Percentiles rank a stretch among this genome's conserved stretches.
These are phyloP conservation scores for Fusarium haematococcum DNA, from an alignment of 2,329 filamentous ascomycete genomes.

Conservation along the genomic window DNA sequence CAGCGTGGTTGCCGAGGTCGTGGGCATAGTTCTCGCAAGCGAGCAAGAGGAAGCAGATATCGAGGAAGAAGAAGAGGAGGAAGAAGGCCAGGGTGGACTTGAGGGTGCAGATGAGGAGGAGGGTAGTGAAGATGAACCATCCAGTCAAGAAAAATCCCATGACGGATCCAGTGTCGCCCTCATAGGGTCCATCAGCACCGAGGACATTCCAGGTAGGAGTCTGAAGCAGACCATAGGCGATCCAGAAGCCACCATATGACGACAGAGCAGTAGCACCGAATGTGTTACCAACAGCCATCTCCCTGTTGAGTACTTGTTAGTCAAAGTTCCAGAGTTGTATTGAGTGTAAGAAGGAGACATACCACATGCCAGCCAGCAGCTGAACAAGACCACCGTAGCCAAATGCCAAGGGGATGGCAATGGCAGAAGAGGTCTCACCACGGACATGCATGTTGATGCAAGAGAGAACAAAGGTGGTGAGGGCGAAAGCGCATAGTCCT, in stretches of 20 bases:
- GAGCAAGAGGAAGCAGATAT: slow-evolving; percentile 80
- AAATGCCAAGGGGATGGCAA: slow-evolving; percentile 77
- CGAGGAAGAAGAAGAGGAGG: slow-evolving; percentile 80
- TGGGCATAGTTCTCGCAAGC: slow-evolving; percentile 70
- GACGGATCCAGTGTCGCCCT: slow-evolving; percentile 62
- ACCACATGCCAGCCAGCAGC: slow-evolving; percentile 89
- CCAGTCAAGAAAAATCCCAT: slow-evolving; percentile 81
- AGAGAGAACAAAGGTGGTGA: slow-evolving; percentile 85
- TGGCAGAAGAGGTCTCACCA: slow-evolving; percentile 69
- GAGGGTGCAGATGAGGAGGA: slow-evolving; percentile 80
- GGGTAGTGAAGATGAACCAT: slow-evolving; percentile 88
- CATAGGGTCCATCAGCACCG: slow-evolving; percentile 59
- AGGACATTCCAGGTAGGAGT: slow-evolving; percentile 75
- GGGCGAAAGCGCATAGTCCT: slow-evolving; percentile 81
- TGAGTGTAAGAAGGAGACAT: slow-evolving; percentile 50
- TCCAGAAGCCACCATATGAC: slow-evolving; percentile 88
- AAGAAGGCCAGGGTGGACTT: slow-evolving; percentile 84
- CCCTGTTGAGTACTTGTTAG: slow-evolving; percentile 62
- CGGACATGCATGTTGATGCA: slow-evolving; percentile 77
- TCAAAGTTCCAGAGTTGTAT: background rate
- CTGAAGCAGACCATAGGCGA: slow-evolving; percentile 78
- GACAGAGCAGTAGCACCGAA: slow-evolving; percentile 86
- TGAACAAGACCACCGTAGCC: slow-evolving; percentile 82
- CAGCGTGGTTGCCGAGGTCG: slow-evolving; percentile 61
- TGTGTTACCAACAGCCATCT: slow-evolving; percentile 89